Evolutionary conservation across 2,329 filamentous ascomycete genomes (phyloP), one percentile per base, ranked within the genome.

Genomic region (Pestalotiopsis fici): DNA sequence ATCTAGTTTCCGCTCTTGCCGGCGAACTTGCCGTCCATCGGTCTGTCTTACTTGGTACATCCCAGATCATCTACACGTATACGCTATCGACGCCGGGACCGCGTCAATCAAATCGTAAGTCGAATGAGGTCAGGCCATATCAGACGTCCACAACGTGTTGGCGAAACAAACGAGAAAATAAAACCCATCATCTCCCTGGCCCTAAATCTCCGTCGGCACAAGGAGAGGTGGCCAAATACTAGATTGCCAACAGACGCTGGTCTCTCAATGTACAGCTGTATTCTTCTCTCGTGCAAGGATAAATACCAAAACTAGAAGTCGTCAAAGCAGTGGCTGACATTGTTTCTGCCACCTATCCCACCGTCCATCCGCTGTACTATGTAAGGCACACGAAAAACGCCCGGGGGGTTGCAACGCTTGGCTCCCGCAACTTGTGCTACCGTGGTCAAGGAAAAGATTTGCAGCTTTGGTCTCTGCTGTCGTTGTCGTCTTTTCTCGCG

Each of bases 121-220:
- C 64, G 64, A 60, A 66, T 61, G 64, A 66, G 64, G 64, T 66
- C 64, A 66, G 54, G 35, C 64, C 55, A 66, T 55, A 23, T 60
- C 28, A n/a, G 31, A 60, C n/a, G 57, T 31, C 21, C 23, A 31
- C 55, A n/a, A 57, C 23, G 18, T 23, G 15, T 31, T 23, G 21
- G 27, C 55, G 23, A 27, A 27, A 57, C 25, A 31, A 15, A 27
- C 15, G 55, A 15, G 23, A 13, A 11, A 27, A 4, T 7, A 57
- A 31, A 57, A 57, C 15, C n/a, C n/a, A n/a, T n/a, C 13, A 27
- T 21, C 27, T 25, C 13, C 23, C 18, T 23, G 12, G 55, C 55
- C 55, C 23, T 18, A 27, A 57, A 12, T 9, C 28, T 18, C 27
- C 57, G 31, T n/a, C 9, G 39, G 23, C 55, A 27, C 55, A 57